A percentile compares a stretch with the other conserved stretches of the same genome.
phyloP scores from a whole-genome alignment of 2,329 filamentous ascomycete species.

The Tolypocladium nubicola region DNA sequence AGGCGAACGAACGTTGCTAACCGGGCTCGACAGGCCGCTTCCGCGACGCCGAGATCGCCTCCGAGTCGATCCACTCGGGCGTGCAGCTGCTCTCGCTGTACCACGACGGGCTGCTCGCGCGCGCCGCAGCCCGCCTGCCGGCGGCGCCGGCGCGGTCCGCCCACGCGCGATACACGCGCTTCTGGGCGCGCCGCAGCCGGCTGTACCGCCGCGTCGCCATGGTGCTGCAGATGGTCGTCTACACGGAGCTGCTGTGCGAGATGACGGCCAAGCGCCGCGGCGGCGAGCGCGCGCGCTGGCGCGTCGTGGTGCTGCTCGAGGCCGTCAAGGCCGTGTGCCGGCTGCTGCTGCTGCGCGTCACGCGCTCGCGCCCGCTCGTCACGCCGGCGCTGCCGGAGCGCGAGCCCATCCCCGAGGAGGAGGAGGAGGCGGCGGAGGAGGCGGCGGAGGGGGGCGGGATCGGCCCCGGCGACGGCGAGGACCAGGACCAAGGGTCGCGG shows the following conservation, averaged over 20 bases:
- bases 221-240: constrained; percentile 80
- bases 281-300: constrained; percentile 72
- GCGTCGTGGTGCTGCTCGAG: constrained; percentile 76
- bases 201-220: constrained; percentile 76
- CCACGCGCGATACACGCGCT: constrained; percentile 56
- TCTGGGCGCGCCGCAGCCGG: constrained; percentile 51
- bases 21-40: constrained; percentile 50
- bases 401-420: constrained; percentile 59
- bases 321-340: constrained; percentile 77
- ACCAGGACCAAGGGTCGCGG: constrained; percentile 25
- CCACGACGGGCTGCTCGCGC: constrained; percentile 77
- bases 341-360: constrained; percentile 69
- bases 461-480: constrained; percentile 25
- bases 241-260: constrained; percentile 93
- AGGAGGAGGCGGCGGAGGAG: constrained; percentile 31
- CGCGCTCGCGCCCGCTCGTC: constrained; percentile 71
- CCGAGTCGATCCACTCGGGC: constrained; percentile 80
- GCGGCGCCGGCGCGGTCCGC: constrained; percentile 41
- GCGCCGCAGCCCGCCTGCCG: constrained; percentile 47
- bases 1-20: too few species aligned
- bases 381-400: constrained; percentile 79
- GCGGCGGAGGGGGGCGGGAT: constrained; percentile 29
- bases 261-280: constrained; percentile 87
- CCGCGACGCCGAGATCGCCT: constrained; percentile 87
- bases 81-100: constrained; percentile 87